These are phyloP conservation scores for Naegleria gruberi DNA, from an alignment of 208 protist species.

Conservation along the genomic window DNA sequence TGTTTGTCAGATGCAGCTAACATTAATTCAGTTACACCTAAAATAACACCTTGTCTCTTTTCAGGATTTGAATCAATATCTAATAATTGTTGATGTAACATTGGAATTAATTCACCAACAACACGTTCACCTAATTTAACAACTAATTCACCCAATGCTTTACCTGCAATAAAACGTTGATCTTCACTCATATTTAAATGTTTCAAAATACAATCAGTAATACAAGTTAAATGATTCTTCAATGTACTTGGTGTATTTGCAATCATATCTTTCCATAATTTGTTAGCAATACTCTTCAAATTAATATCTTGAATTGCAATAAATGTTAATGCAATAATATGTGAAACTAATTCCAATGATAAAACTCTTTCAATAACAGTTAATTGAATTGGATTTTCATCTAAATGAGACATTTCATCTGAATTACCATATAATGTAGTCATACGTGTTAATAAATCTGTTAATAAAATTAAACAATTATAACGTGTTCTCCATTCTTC, in stretches of 20 bases:
- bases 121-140: not conserved
- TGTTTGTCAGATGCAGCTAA: not conserved
- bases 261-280: not conserved
- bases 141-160: slow-evolving; percentile 4
- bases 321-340: not conserved
- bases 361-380: not conserved
- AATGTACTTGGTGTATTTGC: not conserved
- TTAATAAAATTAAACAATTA: not conserved
- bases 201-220: not conserved
- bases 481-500: slow-evolving; percentile 19
- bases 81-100: not conserved
- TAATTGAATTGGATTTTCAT: not conserved
- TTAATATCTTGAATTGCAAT: not conserved
- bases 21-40: slow-evolving; percentile 17
- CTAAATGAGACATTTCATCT: not conserved
- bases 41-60: not conserved
- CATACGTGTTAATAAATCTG: not conserved
- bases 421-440: not conserved
- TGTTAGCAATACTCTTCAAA: not conserved
- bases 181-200: not conserved
- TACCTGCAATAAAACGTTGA: slow-evolving; percentile 6
- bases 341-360: not conserved
- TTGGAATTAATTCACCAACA: not conserved
- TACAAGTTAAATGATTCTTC: not conserved
- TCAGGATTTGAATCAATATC: not conserved